A percentile compares a stretch with the other conserved stretches of the same genome.
Evolutionary conservation across 768 basidiomycete genomes (phyloP).

Genomic region (Naganishia kalamii): DNA sequence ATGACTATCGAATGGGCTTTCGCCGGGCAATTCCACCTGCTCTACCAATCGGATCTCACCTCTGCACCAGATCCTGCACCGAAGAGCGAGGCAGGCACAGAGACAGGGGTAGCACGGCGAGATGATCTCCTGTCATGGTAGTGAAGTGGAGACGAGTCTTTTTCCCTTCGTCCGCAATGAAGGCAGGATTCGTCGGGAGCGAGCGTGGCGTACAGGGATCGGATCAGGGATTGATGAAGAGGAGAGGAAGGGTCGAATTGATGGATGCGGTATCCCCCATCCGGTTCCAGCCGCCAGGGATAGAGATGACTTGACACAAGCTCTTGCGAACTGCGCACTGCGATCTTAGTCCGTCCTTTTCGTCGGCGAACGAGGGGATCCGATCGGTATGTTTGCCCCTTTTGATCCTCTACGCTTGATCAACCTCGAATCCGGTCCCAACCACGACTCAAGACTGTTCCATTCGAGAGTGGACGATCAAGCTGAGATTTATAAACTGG

Average conservation of each 20-base stretch:
- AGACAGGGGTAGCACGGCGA: conserved; percentile 2
- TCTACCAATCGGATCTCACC: background rate
- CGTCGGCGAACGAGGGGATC: conserved; percentile 12
- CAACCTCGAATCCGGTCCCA: background rate
- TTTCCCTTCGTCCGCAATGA: background rate
- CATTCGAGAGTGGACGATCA: conserved; percentile 3
- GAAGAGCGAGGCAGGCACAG: background rate
- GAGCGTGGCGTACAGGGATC: background rate
- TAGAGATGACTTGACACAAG: background rate
- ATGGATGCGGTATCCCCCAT: conserved; percentile 2
- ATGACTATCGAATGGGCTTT: conserved; percentile 14
- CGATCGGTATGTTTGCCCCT: conserved; percentile 1
- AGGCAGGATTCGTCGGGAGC: background rate
- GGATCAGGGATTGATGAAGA: background rate
- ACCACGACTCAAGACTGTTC: background rate
- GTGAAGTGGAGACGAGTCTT: background rate
- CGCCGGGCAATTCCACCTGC: conserved; percentile 1
- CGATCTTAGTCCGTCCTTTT: background rate
- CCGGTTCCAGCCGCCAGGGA: conserved; percentile 9
- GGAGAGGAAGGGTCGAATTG: background rate
- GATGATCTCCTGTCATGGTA: conserved; percentile 3
- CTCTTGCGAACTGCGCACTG: background rate
- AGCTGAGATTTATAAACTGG: conserved; percentile 10
- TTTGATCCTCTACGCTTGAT: background rate
- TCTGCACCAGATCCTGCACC: background rate